phyloP scores from a whole-genome alignment of 2,329 filamentous ascomycete genomes.

The Knufia petricola region DNA sequence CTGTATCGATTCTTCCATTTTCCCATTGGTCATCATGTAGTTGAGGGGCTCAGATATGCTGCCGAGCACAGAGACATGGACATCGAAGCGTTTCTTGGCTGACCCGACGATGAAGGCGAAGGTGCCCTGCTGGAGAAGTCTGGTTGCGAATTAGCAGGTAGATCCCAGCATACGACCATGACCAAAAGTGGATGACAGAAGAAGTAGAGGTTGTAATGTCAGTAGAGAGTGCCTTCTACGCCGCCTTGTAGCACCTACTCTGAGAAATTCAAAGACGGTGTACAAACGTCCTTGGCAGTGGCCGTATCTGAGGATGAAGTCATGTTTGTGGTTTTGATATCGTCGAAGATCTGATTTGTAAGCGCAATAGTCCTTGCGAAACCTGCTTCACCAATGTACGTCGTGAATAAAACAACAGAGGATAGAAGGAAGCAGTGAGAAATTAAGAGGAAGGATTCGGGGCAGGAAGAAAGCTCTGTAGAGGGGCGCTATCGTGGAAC shows the following conservation, averaged over 20 bases:
- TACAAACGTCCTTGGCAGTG: slow-evolving; percentile 27
- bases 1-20: slow-evolving; percentile 4
- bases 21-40: slow-evolving; percentile 3
- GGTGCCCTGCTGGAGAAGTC: neutral
- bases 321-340: neutral
- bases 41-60: neutral
- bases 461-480: no score
- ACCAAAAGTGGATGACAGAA: no score
- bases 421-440: no score
- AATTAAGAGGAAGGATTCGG: no score
- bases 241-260: slow-evolving; percentile 26
- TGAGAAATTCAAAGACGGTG: slow-evolving; percentile 30
- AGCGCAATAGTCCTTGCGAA: no score
- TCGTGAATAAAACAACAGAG: no score
- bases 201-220: no score
- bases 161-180: no score
- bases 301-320: neutral
- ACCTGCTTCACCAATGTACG: no score
- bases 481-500: no score
- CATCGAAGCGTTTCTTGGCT: neutral
- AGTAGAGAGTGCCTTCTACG: no score
- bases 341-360: no score
- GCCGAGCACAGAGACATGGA: slow-evolving; percentile 1
- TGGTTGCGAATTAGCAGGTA: neutral
- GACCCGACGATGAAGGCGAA: slow-evolving; percentile 5